Evolutionary conservation across 495 filamentous ascomycete species (phyloP).

Genomic region (Xylaria curta): DNA sequence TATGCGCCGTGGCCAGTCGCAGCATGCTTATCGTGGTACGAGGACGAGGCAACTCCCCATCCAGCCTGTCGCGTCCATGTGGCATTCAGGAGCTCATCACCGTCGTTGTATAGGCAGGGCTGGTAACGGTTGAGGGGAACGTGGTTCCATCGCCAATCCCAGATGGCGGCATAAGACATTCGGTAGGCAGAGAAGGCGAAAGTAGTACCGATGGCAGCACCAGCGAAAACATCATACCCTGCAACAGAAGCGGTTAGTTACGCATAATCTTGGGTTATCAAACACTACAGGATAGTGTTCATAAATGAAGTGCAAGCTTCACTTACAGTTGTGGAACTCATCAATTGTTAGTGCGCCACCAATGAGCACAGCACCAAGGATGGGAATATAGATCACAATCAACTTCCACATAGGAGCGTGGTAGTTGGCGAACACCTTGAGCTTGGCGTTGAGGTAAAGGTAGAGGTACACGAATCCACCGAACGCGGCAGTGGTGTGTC

Average conservation of each 20-base stretch:
- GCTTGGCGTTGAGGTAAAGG: conserved; percentile 70
- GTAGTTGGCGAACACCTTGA: conserved; percentile 66
- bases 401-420: conserved; percentile 71
- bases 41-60: conserved; percentile 44
- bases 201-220: conserved; percentile 62
- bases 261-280: neutral
- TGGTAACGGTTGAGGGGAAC: conserved; percentile 52
- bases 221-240: conserved; percentile 63
- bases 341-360: conserved; percentile 67
- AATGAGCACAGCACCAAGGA: conserved; percentile 64
- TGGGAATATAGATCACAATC: conserved; percentile 60
- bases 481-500: conserved; percentile 65
- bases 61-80: conserved; percentile 53
- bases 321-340: conserved; percentile 60
- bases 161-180: conserved; percentile 63
- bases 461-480: conserved; percentile 62
- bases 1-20: conserved; percentile 15
- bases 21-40: conserved; percentile 7
- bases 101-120: conserved; percentile 41
- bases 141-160: conserved; percentile 65
- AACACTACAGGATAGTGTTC: too few species aligned
- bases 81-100: conserved; percentile 46
- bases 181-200: conserved; percentile 64
- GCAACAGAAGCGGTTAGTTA: neutral
- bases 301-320: neutral